Evolutionary conservation across 1,284 basidiomycete species (phyloP), one percentile per base, ranked within the genome.

Genomic region (Psilocybe mexicana): DNA sequence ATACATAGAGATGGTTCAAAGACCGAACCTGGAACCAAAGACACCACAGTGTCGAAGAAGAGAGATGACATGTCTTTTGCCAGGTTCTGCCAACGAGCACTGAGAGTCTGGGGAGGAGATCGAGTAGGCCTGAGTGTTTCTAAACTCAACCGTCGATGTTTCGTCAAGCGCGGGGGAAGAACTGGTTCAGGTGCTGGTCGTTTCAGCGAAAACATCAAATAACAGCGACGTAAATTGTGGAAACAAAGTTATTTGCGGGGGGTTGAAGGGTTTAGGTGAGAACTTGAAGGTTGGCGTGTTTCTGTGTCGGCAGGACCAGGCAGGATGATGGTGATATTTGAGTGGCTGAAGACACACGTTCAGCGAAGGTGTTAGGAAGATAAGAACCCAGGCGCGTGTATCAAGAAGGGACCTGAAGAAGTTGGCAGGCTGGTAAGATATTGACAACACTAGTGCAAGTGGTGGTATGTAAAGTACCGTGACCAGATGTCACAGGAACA

Each of bases 171-270:
- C 28, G 64, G 45, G 33, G 74, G 68, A 40, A 65, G 52, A 43
- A 74, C 58, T 30, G 69, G 65, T 48, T 72, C 73, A 42, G 67
- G 61, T 43, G 75, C 74, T 52, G 62, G 67, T 42, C 75, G 72
- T 67, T 77, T 77, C 35, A 66, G 65, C 43, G 67, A 55, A 67
- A 65, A 69, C 74, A 75, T 76, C 23, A 46, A 56, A 43, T 44
- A 40, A 33, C 10, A 35, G 53, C 24, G 44, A 28, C 28, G 51
- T 36, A 40, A 23, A n/a, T 18, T 46, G 36, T 11, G 18, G 24
- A 23, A 40, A 42, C 42, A 23, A 14, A 25, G 28, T 24, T 26
- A 33, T 30, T 30, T 11, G 46, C 18, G 52, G 46, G 23, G 51
- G 57, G 50, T 35, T 40, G 55, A 25, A 11, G 24, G 24, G 45